Percentiles rank a stretch among this genome's conserved stretches.
Evolutionary conservation across 257 asterid species (phyloP).

Genomic region (Prunella vulgaris): DNA sequence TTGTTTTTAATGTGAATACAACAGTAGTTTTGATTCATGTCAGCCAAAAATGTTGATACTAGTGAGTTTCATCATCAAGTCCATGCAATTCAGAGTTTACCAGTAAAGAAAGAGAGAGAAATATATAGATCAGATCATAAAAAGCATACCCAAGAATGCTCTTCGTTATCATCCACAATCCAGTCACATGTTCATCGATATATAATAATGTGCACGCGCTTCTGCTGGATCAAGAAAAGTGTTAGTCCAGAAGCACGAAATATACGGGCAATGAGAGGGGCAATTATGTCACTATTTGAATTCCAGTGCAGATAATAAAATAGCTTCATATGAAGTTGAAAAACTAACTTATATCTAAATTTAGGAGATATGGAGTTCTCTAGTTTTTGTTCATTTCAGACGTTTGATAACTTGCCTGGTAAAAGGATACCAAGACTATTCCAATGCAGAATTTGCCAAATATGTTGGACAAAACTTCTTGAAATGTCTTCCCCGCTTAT

Average conservation of each 20-base stretch:
- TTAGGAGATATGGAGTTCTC: no score
- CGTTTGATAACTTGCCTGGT: neutral
- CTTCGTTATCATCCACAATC: conserved; percentile 36
- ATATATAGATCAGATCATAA: conserved; percentile 29
- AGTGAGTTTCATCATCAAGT: no score
- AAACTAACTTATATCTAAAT: no score
- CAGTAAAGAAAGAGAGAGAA: conserved; percentile 1
- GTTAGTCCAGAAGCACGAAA: neutral
- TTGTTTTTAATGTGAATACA: neutral
- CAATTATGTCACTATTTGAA: no score
- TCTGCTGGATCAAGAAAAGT: conserved; percentile 22
- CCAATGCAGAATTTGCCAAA: conserved; percentile 95
- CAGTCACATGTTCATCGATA: no score
- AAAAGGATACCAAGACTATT: conserved; percentile 39
- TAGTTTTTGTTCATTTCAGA: no score
- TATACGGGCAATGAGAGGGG: conserved; percentile 26
- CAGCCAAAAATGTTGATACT: no score
- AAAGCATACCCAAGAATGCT: conserved; percentile 32
- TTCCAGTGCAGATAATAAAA: no score
- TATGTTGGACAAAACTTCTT: conserved; percentile 73
- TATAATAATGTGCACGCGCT: conserved; percentile 16
- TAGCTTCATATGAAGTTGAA: no score
- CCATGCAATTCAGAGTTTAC: neutral
- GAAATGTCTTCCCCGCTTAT: conserved; percentile 90
- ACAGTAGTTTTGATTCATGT: neutral